Evolutionary conservation across 106 monocot species (phyloP).

Genomic region (Allium fistulosum): DNA sequence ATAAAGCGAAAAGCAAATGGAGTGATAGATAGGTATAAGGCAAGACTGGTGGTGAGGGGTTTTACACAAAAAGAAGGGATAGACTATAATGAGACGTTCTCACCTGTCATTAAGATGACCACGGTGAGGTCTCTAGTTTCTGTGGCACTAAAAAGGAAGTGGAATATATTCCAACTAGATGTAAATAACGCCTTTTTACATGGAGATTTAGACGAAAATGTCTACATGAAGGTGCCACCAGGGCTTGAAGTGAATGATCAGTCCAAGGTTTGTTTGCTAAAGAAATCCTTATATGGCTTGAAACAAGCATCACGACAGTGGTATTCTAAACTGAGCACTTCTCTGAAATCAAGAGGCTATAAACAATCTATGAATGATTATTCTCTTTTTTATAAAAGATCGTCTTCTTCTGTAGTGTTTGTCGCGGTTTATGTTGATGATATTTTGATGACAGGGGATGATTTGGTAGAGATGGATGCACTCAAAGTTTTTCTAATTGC

Average conservation of each 20-base stretch:
- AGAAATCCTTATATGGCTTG: not conserved
- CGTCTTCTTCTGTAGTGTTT: not conserved
- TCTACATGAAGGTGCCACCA: not conserved
- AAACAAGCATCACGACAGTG: not conserved
- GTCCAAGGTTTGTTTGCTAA: not conserved
- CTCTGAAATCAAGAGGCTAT: not conserved
- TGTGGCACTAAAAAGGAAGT: too few species aligned
- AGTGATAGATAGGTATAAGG: not conserved
- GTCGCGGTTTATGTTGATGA: constrained; percentile 9
- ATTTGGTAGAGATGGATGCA: not conserved
- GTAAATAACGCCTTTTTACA: not conserved
- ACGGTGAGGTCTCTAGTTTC: not conserved
- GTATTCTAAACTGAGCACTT: not conserved
- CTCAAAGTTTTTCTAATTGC: not conserved
- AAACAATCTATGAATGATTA: not conserved
- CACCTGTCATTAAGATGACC: not conserved
- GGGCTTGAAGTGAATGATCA: not conserved
- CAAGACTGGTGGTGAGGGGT: not conserved
- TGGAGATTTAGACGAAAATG: not conserved
- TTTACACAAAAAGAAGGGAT: not conserved
- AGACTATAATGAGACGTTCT: not conserved
- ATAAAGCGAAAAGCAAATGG: not conserved
- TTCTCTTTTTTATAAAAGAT: not conserved
- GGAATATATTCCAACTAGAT: not conserved
- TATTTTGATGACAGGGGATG: not conserved